Evolutionary conservation across 495 filamentous ascomycete species (phyloP).

Genomic region (Bryoglossum gracile): DNA sequence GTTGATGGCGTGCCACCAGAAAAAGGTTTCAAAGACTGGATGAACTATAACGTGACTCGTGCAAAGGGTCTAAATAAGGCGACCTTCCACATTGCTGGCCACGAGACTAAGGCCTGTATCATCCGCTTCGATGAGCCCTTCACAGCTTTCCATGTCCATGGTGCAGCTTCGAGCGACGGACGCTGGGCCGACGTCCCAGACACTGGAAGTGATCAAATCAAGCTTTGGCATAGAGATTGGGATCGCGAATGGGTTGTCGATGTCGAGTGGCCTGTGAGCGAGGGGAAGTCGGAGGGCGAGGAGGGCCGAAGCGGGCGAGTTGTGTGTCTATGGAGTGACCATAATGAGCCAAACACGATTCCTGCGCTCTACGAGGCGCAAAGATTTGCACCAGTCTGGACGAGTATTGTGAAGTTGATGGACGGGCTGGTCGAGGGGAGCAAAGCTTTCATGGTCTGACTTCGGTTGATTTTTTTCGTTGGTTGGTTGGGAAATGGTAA

Average conservation of each 20-base stretch:
- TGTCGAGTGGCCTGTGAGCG: slow-evolving; percentile 50
- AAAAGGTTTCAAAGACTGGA: slow-evolving; percentile 47
- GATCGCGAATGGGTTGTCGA: slow-evolving; percentile 67
- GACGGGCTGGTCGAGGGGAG: slow-evolving; percentile 79
- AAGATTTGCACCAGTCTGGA: slow-evolving; percentile 72
- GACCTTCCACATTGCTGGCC: slow-evolving; percentile 52
- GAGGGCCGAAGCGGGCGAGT: slow-evolving; percentile 57
- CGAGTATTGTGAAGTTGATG: slow-evolving; percentile 59
- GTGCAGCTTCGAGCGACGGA: slow-evolving; percentile 41
- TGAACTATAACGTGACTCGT: slow-evolving; percentile 54
- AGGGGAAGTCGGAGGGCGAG: slow-evolving; percentile 14
- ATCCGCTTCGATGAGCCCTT: slow-evolving; percentile 57
- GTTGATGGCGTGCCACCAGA: slow-evolving; percentile 37
- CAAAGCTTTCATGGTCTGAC: slow-evolving; percentile 46
- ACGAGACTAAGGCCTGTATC: slow-evolving; percentile 64
- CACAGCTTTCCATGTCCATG: slow-evolving; percentile 51
- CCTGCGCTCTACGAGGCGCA: slow-evolving; percentile 80
- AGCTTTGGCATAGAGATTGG: slow-evolving; percentile 72
- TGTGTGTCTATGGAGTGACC: slow-evolving; percentile 84
- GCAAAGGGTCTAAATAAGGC: slow-evolving; percentile 33
- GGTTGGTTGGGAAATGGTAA: no score
- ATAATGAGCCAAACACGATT: slow-evolving; percentile 61
- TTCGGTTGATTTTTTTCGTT: no score
- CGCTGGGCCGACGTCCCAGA: slow-evolving; percentile 50
- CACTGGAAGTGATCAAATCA: slow-evolving; percentile 33